Conservation (phyloP, 129 eudicot genomes). For the Centaurea solstitialis region DNA sequence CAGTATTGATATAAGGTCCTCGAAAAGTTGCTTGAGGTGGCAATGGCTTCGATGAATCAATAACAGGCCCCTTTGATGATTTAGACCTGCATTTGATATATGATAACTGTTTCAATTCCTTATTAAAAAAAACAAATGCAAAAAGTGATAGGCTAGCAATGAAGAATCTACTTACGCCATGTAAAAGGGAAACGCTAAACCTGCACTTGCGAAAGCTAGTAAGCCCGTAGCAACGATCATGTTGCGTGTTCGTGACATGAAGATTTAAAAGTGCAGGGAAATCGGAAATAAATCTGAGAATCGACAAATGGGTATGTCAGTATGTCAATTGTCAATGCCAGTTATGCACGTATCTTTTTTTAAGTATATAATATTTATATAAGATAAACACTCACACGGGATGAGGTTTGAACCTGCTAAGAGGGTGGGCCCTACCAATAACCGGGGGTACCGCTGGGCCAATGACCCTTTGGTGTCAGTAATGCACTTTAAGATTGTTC, state of each 20-base stretch:
- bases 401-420: background rate
- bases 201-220: slow-evolving; percentile 79
- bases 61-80: slow-evolving; percentile 78
- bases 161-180: slow-evolving; percentile 71
- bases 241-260: slow-evolving; percentile 84
- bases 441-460: background rate
- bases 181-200: slow-evolving; percentile 95
- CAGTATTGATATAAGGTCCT: slow-evolving; percentile 95
- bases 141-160: background rate
- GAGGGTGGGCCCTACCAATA: background rate
- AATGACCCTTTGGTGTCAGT: background rate
- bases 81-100: slow-evolving; percentile 45
- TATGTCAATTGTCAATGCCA: background rate
- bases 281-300: slow-evolving; percentile 24
- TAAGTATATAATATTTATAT: background rate
- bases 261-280: slow-evolving; percentile 11
- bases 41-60: slow-evolving; percentile 88
- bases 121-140: background rate
- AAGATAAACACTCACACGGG: background rate
- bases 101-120: background rate
- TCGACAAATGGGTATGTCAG: slow-evolving; percentile 6
- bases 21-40: slow-evolving; percentile 99
- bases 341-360: background rate
- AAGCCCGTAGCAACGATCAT: slow-evolving; percentile 74
- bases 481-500: background rate